phyloP scores from a whole-genome alignment of 176 grass and related monocot genomes.

The Saccharum spontaneum region DNA sequence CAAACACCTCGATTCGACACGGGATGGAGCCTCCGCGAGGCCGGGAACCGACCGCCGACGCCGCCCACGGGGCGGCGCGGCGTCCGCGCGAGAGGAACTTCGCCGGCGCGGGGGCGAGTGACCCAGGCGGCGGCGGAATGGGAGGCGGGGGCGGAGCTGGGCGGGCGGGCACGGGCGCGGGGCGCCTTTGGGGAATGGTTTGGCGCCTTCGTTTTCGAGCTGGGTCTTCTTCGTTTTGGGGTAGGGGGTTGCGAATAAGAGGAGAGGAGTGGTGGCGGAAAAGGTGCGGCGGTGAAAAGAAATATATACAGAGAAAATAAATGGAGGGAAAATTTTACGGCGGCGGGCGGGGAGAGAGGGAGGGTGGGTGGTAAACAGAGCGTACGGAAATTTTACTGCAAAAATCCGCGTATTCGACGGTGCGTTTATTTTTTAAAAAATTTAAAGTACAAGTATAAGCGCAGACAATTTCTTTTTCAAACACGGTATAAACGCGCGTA shows the following conservation, averaged over 20 bases:
- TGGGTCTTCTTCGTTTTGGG: background rate
- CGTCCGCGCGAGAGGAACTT: background rate
- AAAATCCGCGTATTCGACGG: too few species aligned
- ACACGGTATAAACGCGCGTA: too few species aligned
- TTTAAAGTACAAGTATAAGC: too few species aligned
- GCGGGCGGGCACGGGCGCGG: constrained; percentile 1
- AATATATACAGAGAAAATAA: background rate
- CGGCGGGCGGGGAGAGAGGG: background rate
- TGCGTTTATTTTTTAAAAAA: too few species aligned
- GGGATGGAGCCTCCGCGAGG: background rate
- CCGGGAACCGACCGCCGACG: background rate
- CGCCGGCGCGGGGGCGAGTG: background rate
- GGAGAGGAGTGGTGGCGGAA: background rate
- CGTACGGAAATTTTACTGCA: too few species aligned
- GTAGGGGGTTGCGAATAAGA: background rate
- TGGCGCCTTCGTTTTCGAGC: constrained; percentile 55
- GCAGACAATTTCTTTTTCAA: too few species aligned
- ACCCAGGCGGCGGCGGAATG: background rate
- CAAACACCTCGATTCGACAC: background rate
- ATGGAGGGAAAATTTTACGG: background rate
- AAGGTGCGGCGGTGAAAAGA: background rate
- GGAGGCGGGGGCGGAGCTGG: background rate
- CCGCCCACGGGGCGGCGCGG: too few species aligned
- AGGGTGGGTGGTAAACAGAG: too few species aligned
- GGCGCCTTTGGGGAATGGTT: constrained; percentile 36